phyloP scores from a whole-genome alignment of 2,329 filamentous ascomycete species.

The Aureobasidium namibiae region DNA sequence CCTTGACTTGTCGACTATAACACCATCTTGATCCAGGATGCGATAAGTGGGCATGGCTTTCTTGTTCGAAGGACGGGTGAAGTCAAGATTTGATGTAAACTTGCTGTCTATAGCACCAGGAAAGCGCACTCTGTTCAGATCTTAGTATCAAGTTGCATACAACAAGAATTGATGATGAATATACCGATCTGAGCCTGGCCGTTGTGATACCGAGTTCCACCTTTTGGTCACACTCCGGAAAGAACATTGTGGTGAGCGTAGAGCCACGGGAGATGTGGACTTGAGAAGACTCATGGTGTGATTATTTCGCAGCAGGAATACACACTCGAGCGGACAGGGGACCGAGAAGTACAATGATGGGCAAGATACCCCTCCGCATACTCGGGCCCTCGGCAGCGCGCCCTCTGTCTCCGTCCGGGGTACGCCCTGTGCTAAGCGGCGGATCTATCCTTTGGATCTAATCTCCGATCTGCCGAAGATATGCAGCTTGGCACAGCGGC shows the following conservation, averaged over 20 bases:
- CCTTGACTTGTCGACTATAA: slow-evolving; percentile 66
- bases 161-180: slow-evolving; percentile 16
- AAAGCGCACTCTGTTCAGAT: slow-evolving; percentile 52
- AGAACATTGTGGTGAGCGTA: background rate
- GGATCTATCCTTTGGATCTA: slow-evolving; percentile 10
- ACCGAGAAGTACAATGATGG: slow-evolving; percentile 8
- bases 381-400: background rate
- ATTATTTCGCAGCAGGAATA: background rate
- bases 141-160: slow-evolving; percentile 1
- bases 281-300: background rate
- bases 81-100: slow-evolving; percentile 73
- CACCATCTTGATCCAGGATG: slow-evolving; percentile 80
- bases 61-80: slow-evolving; percentile 63
- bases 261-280: background rate
- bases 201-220: slow-evolving; percentile 51
- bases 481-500: background rate
- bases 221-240: slow-evolving; percentile 17
- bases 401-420: background rate
- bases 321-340: background rate
- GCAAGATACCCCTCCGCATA: slow-evolving; percentile 6
- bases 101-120: slow-evolving; percentile 93
- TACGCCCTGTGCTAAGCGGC: background rate
- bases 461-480: background rate
- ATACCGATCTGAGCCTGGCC: slow-evolving; percentile 52
- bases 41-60: slow-evolving; percentile 84